Evolutionary conservation across 495 filamentous ascomycete genomes (phyloP).

Genomic region (Corynascus novoguineensis): DNA sequence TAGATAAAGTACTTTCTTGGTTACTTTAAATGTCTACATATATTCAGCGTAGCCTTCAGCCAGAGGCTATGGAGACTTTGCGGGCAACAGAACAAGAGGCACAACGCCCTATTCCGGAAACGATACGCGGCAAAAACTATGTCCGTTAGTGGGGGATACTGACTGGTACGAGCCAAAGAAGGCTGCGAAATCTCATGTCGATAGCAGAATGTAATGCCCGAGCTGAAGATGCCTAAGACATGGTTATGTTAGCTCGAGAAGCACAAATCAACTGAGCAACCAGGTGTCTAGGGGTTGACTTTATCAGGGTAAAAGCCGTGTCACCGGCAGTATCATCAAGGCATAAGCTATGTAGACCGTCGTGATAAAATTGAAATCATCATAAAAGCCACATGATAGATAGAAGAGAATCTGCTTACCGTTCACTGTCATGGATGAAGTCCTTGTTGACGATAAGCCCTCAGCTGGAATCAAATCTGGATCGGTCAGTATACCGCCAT

Average conservation of each 20-base stretch:
- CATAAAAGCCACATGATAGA: constrained; percentile 30
- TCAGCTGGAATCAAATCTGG: constrained; percentile 1
- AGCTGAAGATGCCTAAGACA: neutral
- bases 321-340: constrained; percentile 93
- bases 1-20: no score
- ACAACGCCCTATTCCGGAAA: no score
- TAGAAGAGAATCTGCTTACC: constrained; percentile 18
- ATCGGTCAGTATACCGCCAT: constrained; percentile 18
- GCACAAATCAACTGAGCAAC: neutral
- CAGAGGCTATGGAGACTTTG: no score
- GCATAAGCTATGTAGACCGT: constrained; percentile 94
- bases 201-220: neutral
- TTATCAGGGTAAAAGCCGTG: constrained; percentile 68
- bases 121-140: neutral
- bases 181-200: neutral
- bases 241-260: constrained; percentile 20
- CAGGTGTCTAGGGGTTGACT: constrained; percentile 13
- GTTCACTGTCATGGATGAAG: neutral
- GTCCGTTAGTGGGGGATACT: neutral
- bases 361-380: constrained; percentile 81
- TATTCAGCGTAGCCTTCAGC: no score
- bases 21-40: no score
- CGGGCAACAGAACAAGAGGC: no score
- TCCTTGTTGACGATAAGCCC: neutral
- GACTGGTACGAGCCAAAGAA: neutral